Conservation (phyloP, 495 filamentous ascomycete species). For the Astrothelium subdiscretum region DNA sequence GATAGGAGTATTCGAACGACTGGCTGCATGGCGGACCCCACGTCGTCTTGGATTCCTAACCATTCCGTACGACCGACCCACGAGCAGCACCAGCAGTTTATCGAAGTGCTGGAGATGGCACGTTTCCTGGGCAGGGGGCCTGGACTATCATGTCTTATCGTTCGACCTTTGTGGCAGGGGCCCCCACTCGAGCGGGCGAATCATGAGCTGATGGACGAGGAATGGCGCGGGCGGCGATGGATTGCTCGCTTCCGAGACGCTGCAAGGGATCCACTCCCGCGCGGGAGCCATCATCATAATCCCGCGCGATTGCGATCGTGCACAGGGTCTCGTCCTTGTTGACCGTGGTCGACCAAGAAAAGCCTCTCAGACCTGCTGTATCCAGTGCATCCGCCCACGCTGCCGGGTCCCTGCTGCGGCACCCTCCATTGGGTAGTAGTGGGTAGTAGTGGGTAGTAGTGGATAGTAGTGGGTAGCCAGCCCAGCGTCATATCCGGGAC, state of each 20-base stretch:
- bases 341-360: background rate
- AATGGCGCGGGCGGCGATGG: too few relatives aligned
- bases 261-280: slow-evolving; percentile 1
- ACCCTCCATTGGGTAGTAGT: background rate
- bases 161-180: background rate
- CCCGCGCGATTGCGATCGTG: background rate
- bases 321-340: background rate
- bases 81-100: background rate
- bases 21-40: background rate
- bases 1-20: too few relatives aligned
- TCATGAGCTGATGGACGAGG: too few relatives aligned
- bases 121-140: background rate
- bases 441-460: too few relatives aligned
- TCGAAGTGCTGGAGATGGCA: background rate
- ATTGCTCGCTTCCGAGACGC: background rate
- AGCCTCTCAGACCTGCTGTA: background rate
- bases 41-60: background rate
- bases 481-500: too few relatives aligned
- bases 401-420: background rate
- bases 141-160: background rate
- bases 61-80: background rate
- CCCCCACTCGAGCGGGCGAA: too few relatives aligned
- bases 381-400: background rate
- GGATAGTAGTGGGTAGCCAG: too few relatives aligned
- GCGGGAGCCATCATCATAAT: background rate